Evolutionary conservation across 441 rosid genomes (phyloP), one percentile per base, ranked within the genome.

Genomic region (Melastoma candidum): DNA sequence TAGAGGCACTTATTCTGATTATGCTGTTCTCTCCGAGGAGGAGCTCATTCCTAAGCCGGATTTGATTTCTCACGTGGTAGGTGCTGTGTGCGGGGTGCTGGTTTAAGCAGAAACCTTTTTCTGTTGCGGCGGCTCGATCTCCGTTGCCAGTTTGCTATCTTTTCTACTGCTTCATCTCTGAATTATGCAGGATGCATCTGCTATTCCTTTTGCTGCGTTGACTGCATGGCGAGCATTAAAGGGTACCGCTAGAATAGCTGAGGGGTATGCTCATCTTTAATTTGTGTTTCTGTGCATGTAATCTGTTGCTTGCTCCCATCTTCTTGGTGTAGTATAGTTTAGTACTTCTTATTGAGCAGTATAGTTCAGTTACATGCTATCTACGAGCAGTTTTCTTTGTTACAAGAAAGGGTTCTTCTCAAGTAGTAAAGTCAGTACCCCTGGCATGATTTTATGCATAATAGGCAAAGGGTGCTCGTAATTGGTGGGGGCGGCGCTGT

Each of bases 221-320:
- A 92, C 98, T 56, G 96, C 98, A 58, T 92, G 98, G 96, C 85
- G 96, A 59, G 98, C 87, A 66, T 70, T 92, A 57, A 85, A 78
- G 72, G 74, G 86, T 57, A 84, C 90, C 52, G 98, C 98, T 47
- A 78, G 98, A 74, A 80, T 87, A 60, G 59, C 73, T 48, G 87
- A 84, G 67, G 98, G 95, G 98, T 90, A 85, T 53, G 80, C 26
- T 59, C 41, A 32, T 4, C 7, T 32, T 8, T 32, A 32, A 4
- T 2, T 32, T 3, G 5, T 32, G 41, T 32, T 32, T 4, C 41
- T 32, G 7, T 32, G 8, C 41, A 32, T 32, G 5, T 32, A 32
- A 32, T 32, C 41, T 32, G 8, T 32, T 32, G 41, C 41, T 32
- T 32, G 8, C 8, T 32, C 41, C 6, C 5, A 6, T 32, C 1